Conservation (phyloP, 345 rosid species). For the Aethionema arabicum region DNA sequence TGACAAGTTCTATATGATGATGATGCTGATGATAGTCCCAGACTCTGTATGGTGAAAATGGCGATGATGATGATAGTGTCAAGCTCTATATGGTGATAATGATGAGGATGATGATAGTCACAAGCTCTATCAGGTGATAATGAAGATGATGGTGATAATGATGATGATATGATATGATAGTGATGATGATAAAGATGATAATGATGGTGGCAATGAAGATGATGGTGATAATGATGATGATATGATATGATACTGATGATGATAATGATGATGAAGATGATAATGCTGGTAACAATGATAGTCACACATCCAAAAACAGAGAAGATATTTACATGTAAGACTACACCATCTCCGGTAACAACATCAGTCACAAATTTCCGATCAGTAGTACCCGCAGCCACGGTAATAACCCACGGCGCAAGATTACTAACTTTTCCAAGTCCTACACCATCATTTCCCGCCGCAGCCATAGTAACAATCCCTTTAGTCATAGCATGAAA, state of each 20-base stretch:
- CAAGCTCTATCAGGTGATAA: no score
- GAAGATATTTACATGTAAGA: slow-evolving; percentile 22
- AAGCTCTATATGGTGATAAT: no score
- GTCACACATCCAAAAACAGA: not conserved
- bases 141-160: not conserved
- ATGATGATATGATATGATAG: no score
- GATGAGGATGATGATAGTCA: no score
- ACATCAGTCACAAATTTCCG: slow-evolving; percentile 53
- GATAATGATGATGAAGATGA: not conserved
- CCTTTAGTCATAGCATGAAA: slow-evolving; percentile 59
- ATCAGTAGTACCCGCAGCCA: slow-evolving; percentile 67
- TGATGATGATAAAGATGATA: not conserved
- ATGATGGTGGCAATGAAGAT: no score
- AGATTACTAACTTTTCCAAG: slow-evolving; percentile 38
- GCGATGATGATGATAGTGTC: no score
- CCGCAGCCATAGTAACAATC: slow-evolving; percentile 53
- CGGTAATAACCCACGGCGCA: slow-evolving; percentile 62
- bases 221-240: no score
- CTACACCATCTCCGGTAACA: slow-evolving; percentile 46
- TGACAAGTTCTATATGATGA: not conserved
- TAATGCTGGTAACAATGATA: not conserved
- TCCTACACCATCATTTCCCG: slow-evolving; percentile 50
- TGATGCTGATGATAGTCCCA: no score
- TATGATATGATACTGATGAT: no score
- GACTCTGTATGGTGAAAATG: no score